A percentile compares a stretch with the other conserved stretches of the same genome.
phyloP scores from a whole-genome alignment of 208 protist species.

The Leishmania lainsoni region DNA sequence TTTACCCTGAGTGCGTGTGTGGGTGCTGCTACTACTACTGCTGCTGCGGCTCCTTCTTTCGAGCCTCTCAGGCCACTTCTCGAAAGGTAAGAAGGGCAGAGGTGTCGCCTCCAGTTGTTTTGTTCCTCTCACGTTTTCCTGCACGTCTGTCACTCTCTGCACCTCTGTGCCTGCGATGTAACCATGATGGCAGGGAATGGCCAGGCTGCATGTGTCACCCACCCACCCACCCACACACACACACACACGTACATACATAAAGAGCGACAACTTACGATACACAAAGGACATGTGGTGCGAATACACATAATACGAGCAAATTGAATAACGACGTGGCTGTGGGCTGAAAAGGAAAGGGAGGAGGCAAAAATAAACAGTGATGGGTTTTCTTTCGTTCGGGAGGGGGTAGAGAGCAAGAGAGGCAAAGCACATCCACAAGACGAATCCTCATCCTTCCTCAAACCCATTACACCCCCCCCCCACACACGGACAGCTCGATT shows the following conservation, averaged over 20 bases:
- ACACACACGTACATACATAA: neutral
- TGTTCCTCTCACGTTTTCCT: neutral
- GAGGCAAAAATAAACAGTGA: neutral
- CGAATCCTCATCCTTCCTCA: neutral
- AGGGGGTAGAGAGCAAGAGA: neutral
- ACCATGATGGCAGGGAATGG: neutral
- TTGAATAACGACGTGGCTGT: neutral
- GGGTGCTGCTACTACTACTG: neutral
- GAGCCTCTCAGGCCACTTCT: neutral
- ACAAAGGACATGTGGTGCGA: neutral
- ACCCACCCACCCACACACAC: neutral
- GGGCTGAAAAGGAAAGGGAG: neutral
- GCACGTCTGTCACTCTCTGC: neutral
- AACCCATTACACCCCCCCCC: no score
- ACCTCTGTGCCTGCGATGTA: neutral
- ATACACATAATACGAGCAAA: neutral
- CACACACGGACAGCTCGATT: neutral
- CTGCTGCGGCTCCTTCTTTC: neutral
- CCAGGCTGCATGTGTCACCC: neutral
- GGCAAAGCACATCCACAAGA: neutral
- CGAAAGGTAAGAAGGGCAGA: neutral
- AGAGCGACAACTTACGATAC: neutral
- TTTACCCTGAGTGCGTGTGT: neutral
- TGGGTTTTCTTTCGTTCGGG: neutral
- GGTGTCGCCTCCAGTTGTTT: neutral